Evolutionary conservation across 2,329 filamentous ascomycete species (phyloP).

Genomic region (Aureobasidium pullulans): DNA sequence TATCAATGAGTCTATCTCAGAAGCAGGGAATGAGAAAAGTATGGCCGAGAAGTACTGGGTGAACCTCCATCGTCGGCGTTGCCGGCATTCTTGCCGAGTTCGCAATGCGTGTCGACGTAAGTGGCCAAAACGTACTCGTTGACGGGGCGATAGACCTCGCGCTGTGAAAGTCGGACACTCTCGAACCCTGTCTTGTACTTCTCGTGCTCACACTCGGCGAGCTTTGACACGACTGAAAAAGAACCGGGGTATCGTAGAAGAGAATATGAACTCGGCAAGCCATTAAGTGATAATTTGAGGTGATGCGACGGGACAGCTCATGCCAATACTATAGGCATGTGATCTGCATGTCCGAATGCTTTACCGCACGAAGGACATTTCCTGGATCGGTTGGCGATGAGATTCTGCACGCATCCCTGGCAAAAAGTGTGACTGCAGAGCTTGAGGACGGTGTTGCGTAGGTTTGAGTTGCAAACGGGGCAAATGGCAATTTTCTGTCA

Average conservation of each 20-base stretch:
- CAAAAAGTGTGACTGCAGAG: slow-evolving; percentile 95
- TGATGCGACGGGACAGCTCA: neutral
- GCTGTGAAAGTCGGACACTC: too few species aligned
- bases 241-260: slow-evolving; percentile 1
- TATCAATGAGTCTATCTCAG: neutral
- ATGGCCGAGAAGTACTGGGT: too few species aligned
- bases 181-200: too few species aligned
- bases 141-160: too few species aligned
- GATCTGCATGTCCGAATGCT: slow-evolving; percentile 83
- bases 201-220: neutral
- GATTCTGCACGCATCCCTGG: slow-evolving; percentile 79
- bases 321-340: slow-evolving; percentile 53
- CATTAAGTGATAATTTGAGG: neutral
- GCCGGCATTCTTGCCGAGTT: too few species aligned
- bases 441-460: slow-evolving; percentile 90
- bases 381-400: slow-evolving; percentile 79
- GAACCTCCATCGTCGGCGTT: too few species aligned
- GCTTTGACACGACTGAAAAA: neutral
- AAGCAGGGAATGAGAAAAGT: neutral
- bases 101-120: too few species aligned
- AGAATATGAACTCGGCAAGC: neutral
- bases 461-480: slow-evolving; percentile 83
- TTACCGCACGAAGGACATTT: slow-evolving; percentile 94
- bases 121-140: too few species aligned
- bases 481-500: slow-evolving; percentile 69